Evolutionary conservation across 441 rosid genomes (phyloP), one percentile per base, ranked within the genome.

Genomic region (Dalechampia spathulata): DNA sequence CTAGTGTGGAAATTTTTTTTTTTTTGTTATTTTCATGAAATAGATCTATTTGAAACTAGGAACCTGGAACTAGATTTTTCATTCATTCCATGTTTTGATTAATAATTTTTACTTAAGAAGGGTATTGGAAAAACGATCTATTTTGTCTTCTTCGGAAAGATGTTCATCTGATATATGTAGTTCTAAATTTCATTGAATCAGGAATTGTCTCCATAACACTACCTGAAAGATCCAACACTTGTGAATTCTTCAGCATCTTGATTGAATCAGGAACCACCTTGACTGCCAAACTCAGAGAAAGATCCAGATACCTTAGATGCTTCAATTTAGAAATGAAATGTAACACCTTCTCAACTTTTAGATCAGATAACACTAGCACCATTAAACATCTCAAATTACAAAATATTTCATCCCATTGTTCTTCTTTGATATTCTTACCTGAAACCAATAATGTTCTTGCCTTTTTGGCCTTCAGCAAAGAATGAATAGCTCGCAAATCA

Each of bases 341-440:
- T 45, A 28, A 6, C 22, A 44, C 9, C 17, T 3, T 16, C 21
- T 23, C 1, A 6, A 61, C 17, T 3, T 12, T 8, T 1, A 12
- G 30, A 1, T 11, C 0, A n/a, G 28, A 48, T 30, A 69, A 25
- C 44, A 27, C 45, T 30, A 62, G 49, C 9, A 47, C 46, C 5
- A 61, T 64, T 27, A 72, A 50, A 16, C 22, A 10, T 26, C 49
- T 55, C 4, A 61, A 64, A 12, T 21, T 53, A 8, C 28, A 28
- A 50, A 30, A 28, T 0, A 50, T 9, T 2, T 22, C 20, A 37
- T 9, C 32, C 6, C 23, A 9, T 12, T 23, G 17, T 4, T 14
- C 36, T 14, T 42, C 10, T 19, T 16, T 6, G 16, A 16, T 47
- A 0, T 0, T 11, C 2, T n/a, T 4, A 8, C 0, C 17, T 21